phyloP scores from a whole-genome alignment of 1,139 yeast genomes.

The Debaryomycetaceae sp. region DNA sequence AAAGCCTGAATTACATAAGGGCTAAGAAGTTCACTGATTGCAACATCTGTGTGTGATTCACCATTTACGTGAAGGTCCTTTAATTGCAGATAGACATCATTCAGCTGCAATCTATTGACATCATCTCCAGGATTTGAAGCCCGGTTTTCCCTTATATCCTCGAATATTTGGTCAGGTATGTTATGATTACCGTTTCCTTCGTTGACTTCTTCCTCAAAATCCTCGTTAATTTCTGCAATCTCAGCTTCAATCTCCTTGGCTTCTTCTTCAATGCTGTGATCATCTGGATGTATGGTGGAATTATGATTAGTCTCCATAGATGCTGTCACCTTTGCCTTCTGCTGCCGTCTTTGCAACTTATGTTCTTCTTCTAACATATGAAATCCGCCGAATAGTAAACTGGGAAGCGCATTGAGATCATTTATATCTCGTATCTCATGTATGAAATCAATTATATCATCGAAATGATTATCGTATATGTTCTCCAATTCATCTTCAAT shows the following conservation, averaged over 20 bases:
- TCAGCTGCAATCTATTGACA: slow-evolving; percentile 7
- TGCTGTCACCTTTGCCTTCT: slow-evolving; percentile 14
- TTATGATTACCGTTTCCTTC: slow-evolving; percentile 1
- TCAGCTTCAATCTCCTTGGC: background rate
- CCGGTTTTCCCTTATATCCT: background rate
- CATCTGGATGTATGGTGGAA: background rate
- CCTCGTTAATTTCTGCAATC: background rate
- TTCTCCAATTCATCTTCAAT: slow-evolving; percentile 73
- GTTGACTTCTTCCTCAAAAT: background rate
- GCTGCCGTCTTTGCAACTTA: slow-evolving; percentile 27
- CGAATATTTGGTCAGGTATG: background rate
- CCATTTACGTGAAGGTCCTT: background rate
- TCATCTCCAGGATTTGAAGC: slow-evolving; percentile 1
- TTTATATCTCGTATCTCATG: slow-evolving; percentile 40
- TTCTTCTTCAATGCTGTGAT: slow-evolving; percentile 1
- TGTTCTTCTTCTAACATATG: slow-evolving; percentile 40
- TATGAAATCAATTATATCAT: slow-evolving; percentile 39
- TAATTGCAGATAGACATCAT: slow-evolving; percentile 5
- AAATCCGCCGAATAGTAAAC: slow-evolving; percentile 37
- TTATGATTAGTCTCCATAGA: slow-evolving; percentile 4
- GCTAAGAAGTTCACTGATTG: slow-evolving; percentile 24
- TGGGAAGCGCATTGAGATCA: slow-evolving; percentile 40
- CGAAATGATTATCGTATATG: slow-evolving; percentile 58
- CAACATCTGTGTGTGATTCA: background rate
- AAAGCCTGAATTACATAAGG: slow-evolving; percentile 30